Evolutionary conservation across 192 early-diverging fungal genomes (phyloP).

Genomic region (Diversispora epigaea): DNA sequence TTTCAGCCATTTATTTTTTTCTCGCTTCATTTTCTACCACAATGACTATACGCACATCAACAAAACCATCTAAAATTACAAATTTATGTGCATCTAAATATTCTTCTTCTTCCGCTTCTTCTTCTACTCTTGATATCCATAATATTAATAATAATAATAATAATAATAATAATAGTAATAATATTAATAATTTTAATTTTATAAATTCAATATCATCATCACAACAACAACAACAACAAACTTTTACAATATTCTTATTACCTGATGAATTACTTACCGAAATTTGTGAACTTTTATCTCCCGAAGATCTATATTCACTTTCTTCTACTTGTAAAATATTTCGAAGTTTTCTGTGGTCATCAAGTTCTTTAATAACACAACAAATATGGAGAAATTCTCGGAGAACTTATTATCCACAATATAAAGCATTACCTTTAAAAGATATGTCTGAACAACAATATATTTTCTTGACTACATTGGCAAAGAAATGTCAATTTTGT

Average conservation of each 20-base stretch:
- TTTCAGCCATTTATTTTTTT: too few species aligned
- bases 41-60: too few species aligned
- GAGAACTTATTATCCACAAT: not conserved
- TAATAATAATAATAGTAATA: too few species aligned
- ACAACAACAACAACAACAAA: not conserved
- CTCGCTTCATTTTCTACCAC: too few species aligned
- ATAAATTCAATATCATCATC: too few species aligned
- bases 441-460: slow-evolving; percentile 21
- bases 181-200: too few species aligned
- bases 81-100: too few species aligned
- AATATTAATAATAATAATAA: too few species aligned
- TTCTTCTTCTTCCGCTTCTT: too few species aligned
- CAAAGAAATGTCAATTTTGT: slow-evolving; percentile 18
- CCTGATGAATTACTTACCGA: slow-evolving; percentile 26
- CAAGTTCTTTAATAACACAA: slow-evolving; percentile 1
- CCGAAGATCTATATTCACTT: slow-evolving; percentile 16
- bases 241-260: not conserved
- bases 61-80: too few species aligned
- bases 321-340: not conserved
- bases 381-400: slow-evolving; percentile 26
- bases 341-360: slow-evolving; percentile 7
- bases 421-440: not conserved
- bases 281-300: slow-evolving; percentile 21
- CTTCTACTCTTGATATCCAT: too few species aligned
- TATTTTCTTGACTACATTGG: not conserved